phyloP scores from a whole-genome alignment of 345 rosid species.

The Salix dunnii region DNA sequence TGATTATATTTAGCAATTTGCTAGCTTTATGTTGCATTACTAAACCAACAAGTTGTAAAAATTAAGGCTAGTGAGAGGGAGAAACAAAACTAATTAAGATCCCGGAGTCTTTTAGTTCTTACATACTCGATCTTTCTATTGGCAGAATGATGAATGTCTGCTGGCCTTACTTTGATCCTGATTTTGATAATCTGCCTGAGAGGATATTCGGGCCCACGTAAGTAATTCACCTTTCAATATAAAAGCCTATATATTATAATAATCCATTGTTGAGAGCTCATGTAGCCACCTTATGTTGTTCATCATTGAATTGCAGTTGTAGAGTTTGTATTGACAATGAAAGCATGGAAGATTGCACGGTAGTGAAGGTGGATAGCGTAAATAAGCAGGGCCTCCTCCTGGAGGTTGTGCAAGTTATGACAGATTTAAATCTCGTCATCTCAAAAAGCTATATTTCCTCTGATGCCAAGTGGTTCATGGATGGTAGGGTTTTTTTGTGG shows the following conservation, averaged over 20 bases:
- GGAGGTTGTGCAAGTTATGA: slow-evolving; percentile 69
- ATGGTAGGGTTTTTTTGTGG: slow-evolving; percentile 37
- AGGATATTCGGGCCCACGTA: slow-evolving; percentile 70
- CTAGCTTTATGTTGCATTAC: background rate
- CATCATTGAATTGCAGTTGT: slow-evolving; percentile 39
- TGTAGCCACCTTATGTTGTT: background rate
- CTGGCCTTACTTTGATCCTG: slow-evolving; percentile 86
- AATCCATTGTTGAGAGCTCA: background rate
- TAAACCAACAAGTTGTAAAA: background rate
- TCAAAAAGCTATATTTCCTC: slow-evolving; percentile 68
- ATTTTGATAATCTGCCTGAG: slow-evolving; percentile 60
- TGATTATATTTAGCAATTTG: background rate
- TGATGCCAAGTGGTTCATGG: slow-evolving; percentile 85
- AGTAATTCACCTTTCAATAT: slow-evolving; percentile 1
- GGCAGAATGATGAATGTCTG: slow-evolving; percentile 61
- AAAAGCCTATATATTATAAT: too few species aligned
- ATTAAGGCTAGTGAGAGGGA: background rate
- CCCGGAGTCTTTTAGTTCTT: background rate
- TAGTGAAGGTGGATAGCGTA: slow-evolving; percentile 66
- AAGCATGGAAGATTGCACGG: slow-evolving; percentile 60
- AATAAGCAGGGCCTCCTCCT: slow-evolving; percentile 75
- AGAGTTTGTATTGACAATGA: slow-evolving; percentile 74
- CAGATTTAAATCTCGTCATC: slow-evolving; percentile 64
- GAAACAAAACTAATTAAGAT: background rate
- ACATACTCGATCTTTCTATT: background rate